Base-by-base conservation (phyloP, 2,329 filamentous ascomycete genomes). In the Metarhizium rileyi region DNA sequence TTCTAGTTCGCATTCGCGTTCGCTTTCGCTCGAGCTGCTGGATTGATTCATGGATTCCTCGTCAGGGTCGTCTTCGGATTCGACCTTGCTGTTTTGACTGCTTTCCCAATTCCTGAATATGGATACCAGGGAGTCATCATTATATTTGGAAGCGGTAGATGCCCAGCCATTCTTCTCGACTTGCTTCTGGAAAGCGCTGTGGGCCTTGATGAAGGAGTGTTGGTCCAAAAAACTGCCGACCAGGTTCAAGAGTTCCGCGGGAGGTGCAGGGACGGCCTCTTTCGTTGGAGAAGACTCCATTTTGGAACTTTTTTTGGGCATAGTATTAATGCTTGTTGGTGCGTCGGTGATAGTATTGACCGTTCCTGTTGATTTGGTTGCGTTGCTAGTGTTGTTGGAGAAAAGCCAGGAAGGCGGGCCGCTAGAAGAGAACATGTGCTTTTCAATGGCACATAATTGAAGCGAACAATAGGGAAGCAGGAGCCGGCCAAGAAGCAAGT, bases 181-280 rank as follows among this genome's bases (percentile, higher is more conserved):
- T 61, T 88, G 81, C 61, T 82, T 79, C 57, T 73, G 71, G 60
- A 89, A 84, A 5, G 79, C 76, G 52, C 74, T 70, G 59, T 77
- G 77, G 43, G 85, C 78, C 51, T 73, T 72, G 44, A 73, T 65
- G 59, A 87, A 85, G n/a, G 80, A 77, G 63, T 85, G 75, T 43
- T 83, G 75, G 40, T 75, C 74, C 46, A 90, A 73, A 64, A 89
- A 90, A 22, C 69, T 66, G 54, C 80, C 80, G 58, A 90, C 75
- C 16, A 87, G 70, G 53, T 81, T 77, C 61, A 90, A 70, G 33
- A 90, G 70, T 64, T 85, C 75, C 26, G 75, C 66, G 4, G 84
- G 76, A 25, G 79, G 73, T 44, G 70, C 49, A 9, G 62, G 28
- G 36, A 54, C 52, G 26, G 54, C 52, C 42, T 55, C 49, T 45